Evolutionary conservation across 768 basidiomycete species (phyloP).

Genomic region (Strobilomyces confusus): DNA sequence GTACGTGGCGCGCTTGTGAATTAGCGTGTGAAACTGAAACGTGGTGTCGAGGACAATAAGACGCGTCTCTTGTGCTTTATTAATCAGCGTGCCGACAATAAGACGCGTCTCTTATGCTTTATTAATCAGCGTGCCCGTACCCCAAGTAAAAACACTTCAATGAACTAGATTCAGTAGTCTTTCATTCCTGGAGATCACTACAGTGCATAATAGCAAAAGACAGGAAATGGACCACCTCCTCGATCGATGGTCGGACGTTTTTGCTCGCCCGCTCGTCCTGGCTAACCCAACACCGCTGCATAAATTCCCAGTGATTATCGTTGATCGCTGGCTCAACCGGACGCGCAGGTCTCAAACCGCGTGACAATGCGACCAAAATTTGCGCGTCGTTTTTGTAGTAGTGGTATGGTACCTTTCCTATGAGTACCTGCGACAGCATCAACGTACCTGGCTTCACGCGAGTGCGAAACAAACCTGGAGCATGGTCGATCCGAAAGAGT

Average conservation of each 20-base stretch:
- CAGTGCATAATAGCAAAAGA: background rate
- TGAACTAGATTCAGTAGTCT: background rate
- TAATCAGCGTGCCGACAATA: background rate
- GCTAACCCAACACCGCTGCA: conserved; percentile 27
- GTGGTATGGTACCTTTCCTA: conserved; percentile 21
- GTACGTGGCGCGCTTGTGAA: conserved; percentile 9
- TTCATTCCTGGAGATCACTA: background rate
- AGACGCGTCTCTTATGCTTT: background rate
- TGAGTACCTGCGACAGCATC: conserved; percentile 23
- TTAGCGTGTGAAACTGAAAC: conserved; percentile 10
- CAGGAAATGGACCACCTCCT: conserved; percentile 21
- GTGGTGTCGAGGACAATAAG: conserved; percentile 12
- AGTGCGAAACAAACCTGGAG: conserved; percentile 20
- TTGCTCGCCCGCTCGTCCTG: conserved; percentile 2
- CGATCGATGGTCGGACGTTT: conserved; percentile 8
- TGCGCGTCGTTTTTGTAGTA: conserved; percentile 23
- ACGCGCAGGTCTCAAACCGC: conserved; percentile 11
- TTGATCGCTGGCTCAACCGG: background rate
- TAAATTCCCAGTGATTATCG: conserved; percentile 16
- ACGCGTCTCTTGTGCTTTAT: background rate
- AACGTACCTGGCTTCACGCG: background rate
- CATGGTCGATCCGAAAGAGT: conserved; percentile 36
- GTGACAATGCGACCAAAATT: conserved; percentile 19
- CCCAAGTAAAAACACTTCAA: too few species aligned
- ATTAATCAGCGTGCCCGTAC: too few species aligned